Conservation (phyloP, 768 basidiomycete genomes). For the Auricularia cornea region DNA sequence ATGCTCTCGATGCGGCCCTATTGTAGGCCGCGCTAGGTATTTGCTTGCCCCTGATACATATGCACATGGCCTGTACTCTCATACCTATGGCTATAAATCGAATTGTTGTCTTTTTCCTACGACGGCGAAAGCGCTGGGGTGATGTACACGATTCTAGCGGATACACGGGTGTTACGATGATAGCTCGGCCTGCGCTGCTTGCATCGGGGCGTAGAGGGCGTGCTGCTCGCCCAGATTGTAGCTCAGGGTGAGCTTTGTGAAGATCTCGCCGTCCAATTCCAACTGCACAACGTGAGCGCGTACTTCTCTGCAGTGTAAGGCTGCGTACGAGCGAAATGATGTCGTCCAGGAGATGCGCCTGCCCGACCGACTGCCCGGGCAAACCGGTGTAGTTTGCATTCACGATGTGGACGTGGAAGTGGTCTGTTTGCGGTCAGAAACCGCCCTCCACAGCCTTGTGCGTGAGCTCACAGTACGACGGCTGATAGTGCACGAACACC, state of each 20-base stretch:
- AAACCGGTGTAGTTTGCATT: conserved; percentile 56
- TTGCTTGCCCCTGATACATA: background rate
- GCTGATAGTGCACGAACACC: conserved; percentile 91
- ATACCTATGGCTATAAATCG: background rate
- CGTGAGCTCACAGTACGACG: conserved; percentile 73
- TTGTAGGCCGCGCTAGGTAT: background rate
- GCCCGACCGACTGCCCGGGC: conserved; percentile 74
- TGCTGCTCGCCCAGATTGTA: conserved; percentile 82
- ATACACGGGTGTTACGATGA: background rate
- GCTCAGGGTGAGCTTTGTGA: conserved; percentile 67
- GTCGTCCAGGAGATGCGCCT: conserved; percentile 90
- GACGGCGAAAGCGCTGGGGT: no score
- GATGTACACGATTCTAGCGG: no score
- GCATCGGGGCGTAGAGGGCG: conserved; percentile 47
- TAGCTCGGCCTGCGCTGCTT: conserved; percentile 24
- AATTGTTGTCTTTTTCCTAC: background rate
- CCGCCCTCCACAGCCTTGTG: background rate
- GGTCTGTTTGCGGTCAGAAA: conserved; percentile 43
- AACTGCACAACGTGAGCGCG: conserved; percentile 34
- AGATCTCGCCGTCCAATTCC: conserved; percentile 47
- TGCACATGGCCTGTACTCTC: background rate
- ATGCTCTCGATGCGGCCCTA: background rate
- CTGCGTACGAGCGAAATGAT: conserved; percentile 68
- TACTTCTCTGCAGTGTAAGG: background rate
- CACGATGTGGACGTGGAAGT: conserved; percentile 90